These are phyloP conservation scores for Fusarium luffae DNA, from an alignment of 2,329 filamentous ascomycete genomes.

Conservation along the genomic window DNA sequence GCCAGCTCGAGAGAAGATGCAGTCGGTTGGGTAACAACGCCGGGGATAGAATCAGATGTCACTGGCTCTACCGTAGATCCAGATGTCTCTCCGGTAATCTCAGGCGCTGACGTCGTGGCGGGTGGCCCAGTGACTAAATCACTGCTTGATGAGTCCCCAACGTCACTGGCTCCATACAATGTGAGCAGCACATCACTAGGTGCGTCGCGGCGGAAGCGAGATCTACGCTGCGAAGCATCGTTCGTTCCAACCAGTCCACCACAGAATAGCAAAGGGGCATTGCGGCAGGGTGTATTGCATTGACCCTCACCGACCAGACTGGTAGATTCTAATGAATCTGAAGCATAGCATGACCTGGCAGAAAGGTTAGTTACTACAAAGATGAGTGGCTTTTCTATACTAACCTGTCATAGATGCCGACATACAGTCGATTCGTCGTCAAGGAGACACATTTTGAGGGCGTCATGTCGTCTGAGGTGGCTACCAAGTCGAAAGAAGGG, in stretches of 20 bases:
- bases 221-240: neutral
- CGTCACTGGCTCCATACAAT: neutral
- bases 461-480: neutral
- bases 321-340: neutral
- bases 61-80: neutral
- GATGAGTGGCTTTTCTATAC: neutral
- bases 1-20: too few relatives aligned
- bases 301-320: neutral
- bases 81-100: neutral
- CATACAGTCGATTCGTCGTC: accelerated
- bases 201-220: neutral
- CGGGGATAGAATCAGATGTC: neutral
- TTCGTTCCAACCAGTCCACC: neutral
- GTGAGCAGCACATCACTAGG: neutral
- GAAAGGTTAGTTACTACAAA: accelerated
- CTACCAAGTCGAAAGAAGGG: neutral
- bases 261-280: neutral
- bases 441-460: neutral
- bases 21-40: too few relatives aligned
- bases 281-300: neutral
- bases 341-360: neutral
- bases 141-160: neutral
- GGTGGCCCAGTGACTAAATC: neutral
- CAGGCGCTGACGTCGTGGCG: neutral
- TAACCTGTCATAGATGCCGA: neutral